These are phyloP conservation scores for Glycine tomentella DNA, from an alignment of 306 rosid genomes.

Conservation along the genomic window DNA sequence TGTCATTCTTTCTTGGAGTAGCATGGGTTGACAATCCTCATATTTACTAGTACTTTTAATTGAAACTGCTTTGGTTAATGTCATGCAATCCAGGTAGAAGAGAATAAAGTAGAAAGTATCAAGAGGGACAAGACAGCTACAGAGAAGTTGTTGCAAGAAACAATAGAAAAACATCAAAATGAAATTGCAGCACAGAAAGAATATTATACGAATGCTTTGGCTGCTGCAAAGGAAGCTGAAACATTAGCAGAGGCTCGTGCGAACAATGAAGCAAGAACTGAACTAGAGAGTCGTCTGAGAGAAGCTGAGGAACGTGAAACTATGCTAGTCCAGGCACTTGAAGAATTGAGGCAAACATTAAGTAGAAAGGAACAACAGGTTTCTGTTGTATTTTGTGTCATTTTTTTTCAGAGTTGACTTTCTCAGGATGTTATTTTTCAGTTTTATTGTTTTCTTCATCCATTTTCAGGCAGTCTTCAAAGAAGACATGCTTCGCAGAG, in stretches of 20 bases:
- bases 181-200: conserved; percentile 90
- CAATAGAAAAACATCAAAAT: conserved; percentile 89
- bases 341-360: conserved; percentile 93
- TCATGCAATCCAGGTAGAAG: conserved; percentile 78
- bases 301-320: conserved; percentile 94
- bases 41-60: conserved; percentile 40
- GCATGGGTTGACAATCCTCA: conserved; percentile 28
- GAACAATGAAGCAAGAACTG: conserved; percentile 93
- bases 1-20: conserved; percentile 29
- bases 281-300: conserved; percentile 84
- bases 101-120: conserved; percentile 96
- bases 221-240: conserved; percentile 97
- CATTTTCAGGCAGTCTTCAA: conserved; percentile 79
- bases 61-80: conserved; percentile 39
- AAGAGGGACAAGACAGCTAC: conserved; percentile 95
- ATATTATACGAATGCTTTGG: conserved; percentile 86
- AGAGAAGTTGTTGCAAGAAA: conserved; percentile 92
- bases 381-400: conserved; percentile 41
- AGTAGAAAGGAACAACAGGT: conserved; percentile 99
- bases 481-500: conserved; percentile 93
- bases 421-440: conserved; percentile 20
- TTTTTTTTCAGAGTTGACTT: conserved; percentile 44
- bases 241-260: conserved; percentile 92
- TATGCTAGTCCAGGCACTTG: conserved; percentile 95
- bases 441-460: conserved; percentile 30